These are phyloP conservation scores for Dissoconium aciculare DNA, from an alignment of 2,329 filamentous ascomycete genomes.

Conservation along the genomic window DNA sequence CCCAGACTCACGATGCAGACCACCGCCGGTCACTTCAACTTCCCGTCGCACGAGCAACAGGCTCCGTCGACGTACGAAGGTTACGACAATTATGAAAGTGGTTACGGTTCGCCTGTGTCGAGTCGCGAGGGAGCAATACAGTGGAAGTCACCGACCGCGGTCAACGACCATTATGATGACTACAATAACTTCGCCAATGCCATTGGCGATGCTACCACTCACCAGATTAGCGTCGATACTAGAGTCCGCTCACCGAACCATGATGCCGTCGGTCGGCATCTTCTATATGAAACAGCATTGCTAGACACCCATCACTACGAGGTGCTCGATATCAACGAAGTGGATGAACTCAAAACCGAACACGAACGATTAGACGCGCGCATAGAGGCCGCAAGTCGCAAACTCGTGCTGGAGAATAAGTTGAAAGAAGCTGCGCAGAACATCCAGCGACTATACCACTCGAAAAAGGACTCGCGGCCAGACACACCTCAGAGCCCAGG, in stretches of 20 bases:
- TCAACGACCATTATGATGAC: conserved; percentile 13
- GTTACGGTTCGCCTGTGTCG: conserved; percentile 12
- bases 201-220: conserved; percentile 7
- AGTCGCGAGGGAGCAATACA: conserved; percentile 6
- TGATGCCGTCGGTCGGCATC: conserved; percentile 64
- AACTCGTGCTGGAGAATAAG: conserved; percentile 79
- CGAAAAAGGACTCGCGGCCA: conserved; percentile 38
- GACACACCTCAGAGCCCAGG: conserved; percentile 31
- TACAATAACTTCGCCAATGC: conserved; percentile 2
- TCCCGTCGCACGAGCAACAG: conserved; percentile 7
- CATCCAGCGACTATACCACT: conserved; percentile 63
- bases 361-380: conserved; percentile 54
- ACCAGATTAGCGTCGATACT: conserved; percentile 19
- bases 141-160: conserved; percentile 5
- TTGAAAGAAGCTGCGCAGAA: conserved; percentile 85
- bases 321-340: conserved; percentile 78
- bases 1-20: conserved; percentile 13
- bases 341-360: conserved; percentile 84
- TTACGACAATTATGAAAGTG: conserved; percentile 19
- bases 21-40: conserved; percentile 10
- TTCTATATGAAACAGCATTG: conserved; percentile 86
- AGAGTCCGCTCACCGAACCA: conserved; percentile 15
- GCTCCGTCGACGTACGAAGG: conserved; percentile 1
- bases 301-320: conserved; percentile 75
- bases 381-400: conserved; percentile 69